Conservation (phyloP, 2,329 filamentous ascomycete genomes). For the Xylariaceae sp. region DNA sequence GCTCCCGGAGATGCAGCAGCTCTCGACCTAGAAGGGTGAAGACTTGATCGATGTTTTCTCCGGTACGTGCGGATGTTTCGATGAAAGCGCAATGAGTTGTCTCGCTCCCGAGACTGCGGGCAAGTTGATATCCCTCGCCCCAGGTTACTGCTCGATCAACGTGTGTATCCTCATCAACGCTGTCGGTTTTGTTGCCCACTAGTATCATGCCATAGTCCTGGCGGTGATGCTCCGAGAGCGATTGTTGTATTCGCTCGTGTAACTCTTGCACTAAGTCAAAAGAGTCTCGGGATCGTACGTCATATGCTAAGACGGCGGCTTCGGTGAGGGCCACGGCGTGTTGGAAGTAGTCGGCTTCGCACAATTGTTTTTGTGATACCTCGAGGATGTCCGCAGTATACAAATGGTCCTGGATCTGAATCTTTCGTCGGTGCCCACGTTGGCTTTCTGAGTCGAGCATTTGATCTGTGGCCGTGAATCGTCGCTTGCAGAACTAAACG, state of each 20-base stretch:
- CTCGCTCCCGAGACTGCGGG: constrained; percentile 15
- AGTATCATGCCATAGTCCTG: constrained; percentile 20
- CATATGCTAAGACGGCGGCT: constrained; percentile 34
- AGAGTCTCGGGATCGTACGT: constrained; percentile 27
- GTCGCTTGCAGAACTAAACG: constrained; percentile 30
- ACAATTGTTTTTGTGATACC: constrained; percentile 33
- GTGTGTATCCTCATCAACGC: constrained; percentile 20
- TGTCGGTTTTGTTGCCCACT: constrained; percentile 37
- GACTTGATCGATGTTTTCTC: constrained; percentile 34
- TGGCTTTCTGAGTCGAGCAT: constrained; percentile 26
- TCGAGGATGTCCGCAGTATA: constrained; percentile 40
- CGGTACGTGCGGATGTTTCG: constrained; percentile 36
- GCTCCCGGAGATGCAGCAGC: constrained; percentile 31
- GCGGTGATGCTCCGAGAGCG: constrained; percentile 18
- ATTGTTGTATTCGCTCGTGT: constrained; percentile 24
- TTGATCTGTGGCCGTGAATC: constrained; percentile 26
- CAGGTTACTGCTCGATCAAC: constrained; percentile 30
- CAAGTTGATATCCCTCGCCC: constrained; percentile 32
- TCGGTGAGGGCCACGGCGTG: constrained; percentile 41
- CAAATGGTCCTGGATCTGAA: constrained; percentile 30
- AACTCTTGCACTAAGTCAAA: constrained; percentile 17
- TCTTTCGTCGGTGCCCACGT: constrained; percentile 34
- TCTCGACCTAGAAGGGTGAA: constrained; percentile 35
- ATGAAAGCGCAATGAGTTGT: constrained; percentile 25
- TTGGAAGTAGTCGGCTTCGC: constrained; percentile 32